Evolutionary conservation across 2,329 filamentous ascomycete genomes (phyloP).

Genomic region (Aspergillus transmontanensis): DNA sequence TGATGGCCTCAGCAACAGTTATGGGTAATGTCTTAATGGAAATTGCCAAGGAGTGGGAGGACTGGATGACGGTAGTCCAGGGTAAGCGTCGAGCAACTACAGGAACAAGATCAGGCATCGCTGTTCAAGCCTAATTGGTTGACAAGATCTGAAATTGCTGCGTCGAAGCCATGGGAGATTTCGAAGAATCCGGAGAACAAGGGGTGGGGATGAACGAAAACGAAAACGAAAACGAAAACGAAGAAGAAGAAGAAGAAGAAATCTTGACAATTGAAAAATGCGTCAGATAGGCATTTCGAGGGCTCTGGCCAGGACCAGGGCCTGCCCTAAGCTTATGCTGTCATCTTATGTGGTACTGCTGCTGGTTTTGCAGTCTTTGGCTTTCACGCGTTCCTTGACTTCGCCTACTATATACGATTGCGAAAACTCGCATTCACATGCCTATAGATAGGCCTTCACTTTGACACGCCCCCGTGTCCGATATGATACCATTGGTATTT

Average conservation of each 20-base stretch:
- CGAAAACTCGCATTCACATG: slow-evolving; percentile 6
- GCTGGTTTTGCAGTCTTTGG: slow-evolving; percentile 22
- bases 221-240: no score
- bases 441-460: slow-evolving; percentile 10
- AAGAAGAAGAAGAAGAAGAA: no score
- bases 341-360: slow-evolving; percentile 9
- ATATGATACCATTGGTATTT: slow-evolving; percentile 24
- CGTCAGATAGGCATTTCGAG: neutral
- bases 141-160: neutral
- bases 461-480: slow-evolving; percentile 10
- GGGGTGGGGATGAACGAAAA: neutral
- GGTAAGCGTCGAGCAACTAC: slow-evolving; percentile 42
- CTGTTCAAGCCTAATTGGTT: slow-evolving; percentile 11
- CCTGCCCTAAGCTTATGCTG: neutral
- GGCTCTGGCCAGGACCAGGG: neutral
- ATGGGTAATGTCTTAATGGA: slow-evolving; percentile 96
- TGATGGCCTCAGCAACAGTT: slow-evolving; percentile 91
- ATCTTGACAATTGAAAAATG: neutral
- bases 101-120: slow-evolving; percentile 25
- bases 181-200: neutral
- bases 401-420: neutral
- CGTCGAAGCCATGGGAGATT: neutral
- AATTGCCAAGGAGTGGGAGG: slow-evolving; percentile 91
- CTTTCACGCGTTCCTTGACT: slow-evolving; percentile 1
- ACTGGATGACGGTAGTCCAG: slow-evolving; percentile 68